Conservation (phyloP, 1,284 basidiomycete species). For the Vanrija pseudolonga region DNA sequence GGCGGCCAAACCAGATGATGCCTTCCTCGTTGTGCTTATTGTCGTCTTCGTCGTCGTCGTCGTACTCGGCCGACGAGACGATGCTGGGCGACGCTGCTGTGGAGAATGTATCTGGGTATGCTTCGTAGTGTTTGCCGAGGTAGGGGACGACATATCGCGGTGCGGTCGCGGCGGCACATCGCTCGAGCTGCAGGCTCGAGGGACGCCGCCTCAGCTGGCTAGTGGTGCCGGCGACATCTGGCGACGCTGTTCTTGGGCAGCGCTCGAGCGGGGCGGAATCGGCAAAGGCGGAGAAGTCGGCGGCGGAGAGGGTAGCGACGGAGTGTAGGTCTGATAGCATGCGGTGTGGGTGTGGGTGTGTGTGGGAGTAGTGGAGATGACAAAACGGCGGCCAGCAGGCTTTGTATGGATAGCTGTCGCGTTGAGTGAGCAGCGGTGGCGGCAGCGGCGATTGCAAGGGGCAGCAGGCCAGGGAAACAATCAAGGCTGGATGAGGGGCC, state of each 20-base stretch:
- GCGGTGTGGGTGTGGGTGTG: background rate
- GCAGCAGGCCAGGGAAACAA: no score
- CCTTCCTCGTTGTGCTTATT: conserved; percentile 1
- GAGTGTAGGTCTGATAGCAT: conserved; percentile 1
- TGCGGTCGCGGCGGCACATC: background rate
- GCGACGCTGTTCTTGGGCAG: background rate
- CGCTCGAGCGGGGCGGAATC: background rate
- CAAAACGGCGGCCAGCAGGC: no score
- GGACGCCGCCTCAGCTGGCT: background rate
- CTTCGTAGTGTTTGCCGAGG: background rate
- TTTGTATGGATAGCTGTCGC: no score
- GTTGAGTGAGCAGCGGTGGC: no score
- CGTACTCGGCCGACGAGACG: background rate
- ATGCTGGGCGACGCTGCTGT: background rate
- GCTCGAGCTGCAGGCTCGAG: background rate
- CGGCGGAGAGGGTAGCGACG: conserved; percentile 6
- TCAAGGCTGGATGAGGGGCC: no score
- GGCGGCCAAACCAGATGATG: conserved; percentile 12
- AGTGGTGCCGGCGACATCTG: background rate
- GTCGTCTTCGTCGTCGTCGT: background rate
- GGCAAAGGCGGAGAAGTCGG: conserved; percentile 4
- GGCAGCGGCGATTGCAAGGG: no score
- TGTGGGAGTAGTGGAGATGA: background rate
- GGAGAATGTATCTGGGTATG: background rate
- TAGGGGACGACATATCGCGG: no score